A percentile compares a stretch with the other conserved stretches of the same genome.
phyloP scores from a whole-genome alignment of 2,329 filamentous ascomycete genomes.

The Coniochaeta ligniaria region DNA sequence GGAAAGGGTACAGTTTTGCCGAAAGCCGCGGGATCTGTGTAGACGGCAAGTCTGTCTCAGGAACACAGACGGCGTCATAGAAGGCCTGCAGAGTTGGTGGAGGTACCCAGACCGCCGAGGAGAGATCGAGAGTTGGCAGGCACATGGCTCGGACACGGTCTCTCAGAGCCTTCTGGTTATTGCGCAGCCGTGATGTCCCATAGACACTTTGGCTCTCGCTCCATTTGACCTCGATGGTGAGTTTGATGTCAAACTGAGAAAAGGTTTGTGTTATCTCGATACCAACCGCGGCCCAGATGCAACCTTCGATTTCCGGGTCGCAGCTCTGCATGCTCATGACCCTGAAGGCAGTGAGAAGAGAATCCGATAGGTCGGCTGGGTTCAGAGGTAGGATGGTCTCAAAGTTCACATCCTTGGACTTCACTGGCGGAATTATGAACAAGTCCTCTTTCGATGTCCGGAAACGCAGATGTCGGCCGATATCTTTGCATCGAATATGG shows the following conservation, averaged over 20 bases:
- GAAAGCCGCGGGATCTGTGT: conserved; percentile 36
- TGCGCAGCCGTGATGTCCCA: conserved; percentile 4
- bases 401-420: not conserved
- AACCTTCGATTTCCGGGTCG: conserved; percentile 10
- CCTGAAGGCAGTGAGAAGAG: not conserved
- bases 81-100: conserved; percentile 48
- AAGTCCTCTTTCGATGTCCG: not conserved
- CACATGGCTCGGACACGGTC: conserved; percentile 11
- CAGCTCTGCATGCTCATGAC: conserved; percentile 3
- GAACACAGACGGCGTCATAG: conserved; percentile 62
- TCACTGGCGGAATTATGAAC: not conserved
- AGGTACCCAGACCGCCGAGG: not conserved
- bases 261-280: conserved; percentile 6
- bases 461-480: not conserved
- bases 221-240: conserved; percentile 19
- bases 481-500: not conserved
- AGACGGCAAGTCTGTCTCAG: conserved; percentile 31
- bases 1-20: conserved; percentile 61
- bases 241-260: not conserved
- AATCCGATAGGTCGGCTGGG: not conserved
- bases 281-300: conserved; percentile 12
- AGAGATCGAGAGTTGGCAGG: conserved; percentile 8
- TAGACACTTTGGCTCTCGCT: conserved; percentile 14
- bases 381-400: conserved; percentile 1
- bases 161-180: conserved; percentile 11